A percentile compares a stretch with the other conserved stretches of the same genome.
Conservation (phyloP, 305 asterid genomes). For the Fraxinus angustifolia region DNA sequence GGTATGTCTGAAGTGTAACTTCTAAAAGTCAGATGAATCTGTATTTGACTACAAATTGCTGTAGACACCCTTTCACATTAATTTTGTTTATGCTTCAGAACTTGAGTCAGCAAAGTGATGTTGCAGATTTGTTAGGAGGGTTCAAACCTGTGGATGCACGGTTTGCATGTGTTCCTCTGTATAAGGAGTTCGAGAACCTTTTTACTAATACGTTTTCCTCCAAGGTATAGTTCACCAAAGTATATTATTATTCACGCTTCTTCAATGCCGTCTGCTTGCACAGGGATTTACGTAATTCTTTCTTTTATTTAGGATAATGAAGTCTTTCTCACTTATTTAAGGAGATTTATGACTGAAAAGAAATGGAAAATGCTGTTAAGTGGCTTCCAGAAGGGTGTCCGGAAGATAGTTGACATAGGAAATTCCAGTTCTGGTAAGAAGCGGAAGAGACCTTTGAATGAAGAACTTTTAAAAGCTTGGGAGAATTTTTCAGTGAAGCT, state of each 20-base stretch:
- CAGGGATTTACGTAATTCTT: constrained; percentile 17
- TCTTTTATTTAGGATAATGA: constrained; percentile 53
- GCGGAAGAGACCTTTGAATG: constrained; percentile 75
- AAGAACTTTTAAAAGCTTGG: constrained; percentile 55
- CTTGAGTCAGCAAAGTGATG: constrained; percentile 96
- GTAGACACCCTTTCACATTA: constrained; percentile 12
- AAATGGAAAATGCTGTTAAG: constrained; percentile 72
- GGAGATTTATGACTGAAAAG: constrained; percentile 43
- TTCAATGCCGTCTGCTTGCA: constrained; percentile 4
- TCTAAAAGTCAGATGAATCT: constrained; percentile 4
- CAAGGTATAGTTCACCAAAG: constrained; percentile 49
- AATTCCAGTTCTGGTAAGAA: constrained; percentile 54
- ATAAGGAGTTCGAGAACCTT: constrained; percentile 69
- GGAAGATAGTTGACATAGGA: constrained; percentile 45
- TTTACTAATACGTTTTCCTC: constrained; percentile 55
- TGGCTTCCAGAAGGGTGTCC: constrained; percentile 56
- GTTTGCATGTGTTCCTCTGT: constrained; percentile 69
- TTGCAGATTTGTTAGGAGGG: constrained; percentile 88
- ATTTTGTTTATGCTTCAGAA: constrained; percentile 54
- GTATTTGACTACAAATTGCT: constrained; percentile 11
- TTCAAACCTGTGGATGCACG: constrained; percentile 88
- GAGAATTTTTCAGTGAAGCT: constrained; percentile 56
- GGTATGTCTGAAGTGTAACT: constrained; percentile 48
- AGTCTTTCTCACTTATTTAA: constrained; percentile 37
- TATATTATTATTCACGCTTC: background rate